phyloP scores from a whole-genome alignment of 495 filamentous ascomycete genomes.

The Melanomma pulvis-pyrius region DNA sequence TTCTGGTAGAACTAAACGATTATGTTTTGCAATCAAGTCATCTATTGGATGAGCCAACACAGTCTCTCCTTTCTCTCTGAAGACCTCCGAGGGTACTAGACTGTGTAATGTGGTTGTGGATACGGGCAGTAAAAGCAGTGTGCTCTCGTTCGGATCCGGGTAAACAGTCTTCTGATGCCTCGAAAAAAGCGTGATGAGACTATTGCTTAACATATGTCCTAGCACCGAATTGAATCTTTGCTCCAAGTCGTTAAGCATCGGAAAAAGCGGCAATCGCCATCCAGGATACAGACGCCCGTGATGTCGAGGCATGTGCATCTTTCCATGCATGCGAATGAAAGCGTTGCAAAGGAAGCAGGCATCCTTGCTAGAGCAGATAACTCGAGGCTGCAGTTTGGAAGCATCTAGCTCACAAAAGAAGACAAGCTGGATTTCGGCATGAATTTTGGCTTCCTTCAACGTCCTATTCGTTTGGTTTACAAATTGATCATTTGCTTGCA shows the following conservation, averaged over 20 bases:
- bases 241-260: constrained; percentile 2
- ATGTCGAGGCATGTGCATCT: constrained; percentile 46
- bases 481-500: constrained; percentile 26
- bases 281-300: constrained; percentile 51
- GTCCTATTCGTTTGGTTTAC: constrained; percentile 25
- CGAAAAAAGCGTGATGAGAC: background rate
- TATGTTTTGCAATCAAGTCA: background rate
- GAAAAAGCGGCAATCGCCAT: constrained; percentile 25
- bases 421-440: constrained; percentile 57
- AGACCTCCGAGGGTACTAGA: background rate
- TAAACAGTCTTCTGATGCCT: constrained; percentile 15
- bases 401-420: constrained; percentile 45
- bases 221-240: constrained; percentile 17
- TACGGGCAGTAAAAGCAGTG: background rate
- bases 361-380: constrained; percentile 55
- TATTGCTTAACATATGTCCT: constrained; percentile 1
- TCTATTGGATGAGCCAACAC: constrained; percentile 1
- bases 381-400: constrained; percentile 43
- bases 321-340: constrained; percentile 49
- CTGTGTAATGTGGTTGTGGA: constrained; percentile 5
- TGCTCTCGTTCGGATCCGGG: constrained; percentile 17
- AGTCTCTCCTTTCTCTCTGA: background rate
- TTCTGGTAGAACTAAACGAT: no score
- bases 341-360: constrained; percentile 56
- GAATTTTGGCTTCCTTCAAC: constrained; percentile 46